Evolutionary conservation across 345 rosid genomes (phyloP).

Genomic region (Sisymbrium altissimum): DNA sequence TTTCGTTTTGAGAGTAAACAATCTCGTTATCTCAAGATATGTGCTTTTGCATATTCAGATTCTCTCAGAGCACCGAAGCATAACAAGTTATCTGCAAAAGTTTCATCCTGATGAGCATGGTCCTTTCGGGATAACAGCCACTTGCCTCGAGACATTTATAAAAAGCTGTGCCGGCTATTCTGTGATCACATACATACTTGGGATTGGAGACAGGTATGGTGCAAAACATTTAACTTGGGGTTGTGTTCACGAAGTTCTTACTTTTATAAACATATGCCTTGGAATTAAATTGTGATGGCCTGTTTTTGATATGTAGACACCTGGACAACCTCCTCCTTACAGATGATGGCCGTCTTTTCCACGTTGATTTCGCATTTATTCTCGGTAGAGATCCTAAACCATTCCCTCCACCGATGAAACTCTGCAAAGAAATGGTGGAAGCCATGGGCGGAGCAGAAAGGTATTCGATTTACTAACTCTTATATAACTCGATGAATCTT

Average conservation of each 20-base stretch:
- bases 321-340: constrained; percentile 95
- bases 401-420: constrained; percentile 99
- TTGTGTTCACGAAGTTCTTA: not conserved
- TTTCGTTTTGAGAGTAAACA: not conserved
- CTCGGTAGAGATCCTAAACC: constrained; percentile 99
- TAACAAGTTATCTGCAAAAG: constrained; percentile 86
- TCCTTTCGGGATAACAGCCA: constrained; percentile 90
- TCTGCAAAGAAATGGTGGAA: constrained; percentile 99
- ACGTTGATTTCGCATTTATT: constrained; percentile 95
- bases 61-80: constrained; percentile 91
- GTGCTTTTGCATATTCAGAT: constrained; percentile 47
- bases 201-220: constrained; percentile 93
- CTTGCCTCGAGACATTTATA: constrained; percentile 93
- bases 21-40: not conserved
- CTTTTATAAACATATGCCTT: not conserved
- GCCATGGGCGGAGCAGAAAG: constrained; percentile 99
- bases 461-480: constrained; percentile 31
- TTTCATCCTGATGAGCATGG: constrained; percentile 97
- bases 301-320: constrained; percentile 53
- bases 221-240: not conserved
- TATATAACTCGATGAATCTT: not conserved
- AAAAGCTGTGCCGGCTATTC: constrained; percentile 99
- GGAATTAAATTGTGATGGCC: not conserved
- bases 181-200: constrained; percentile 91
- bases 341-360: constrained; percentile 95